Conservation (phyloP, 2,329 filamentous ascomycete species). For the Epichloe gansuensis region DNA sequence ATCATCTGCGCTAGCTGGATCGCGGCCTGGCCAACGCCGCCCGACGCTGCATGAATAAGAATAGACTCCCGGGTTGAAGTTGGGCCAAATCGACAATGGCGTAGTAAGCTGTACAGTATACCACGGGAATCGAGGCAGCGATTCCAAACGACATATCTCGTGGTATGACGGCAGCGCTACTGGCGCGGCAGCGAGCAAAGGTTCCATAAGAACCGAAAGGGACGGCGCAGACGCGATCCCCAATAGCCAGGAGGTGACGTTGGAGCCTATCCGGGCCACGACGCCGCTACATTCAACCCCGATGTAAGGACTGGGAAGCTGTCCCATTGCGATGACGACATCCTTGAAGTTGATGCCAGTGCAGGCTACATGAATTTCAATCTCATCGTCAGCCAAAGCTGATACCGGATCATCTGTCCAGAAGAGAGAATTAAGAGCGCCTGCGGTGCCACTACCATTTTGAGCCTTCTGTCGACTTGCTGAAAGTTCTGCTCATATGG, state of each 20-base stretch:
- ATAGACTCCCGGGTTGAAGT: constrained; percentile 21
- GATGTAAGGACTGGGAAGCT: constrained; percentile 10
- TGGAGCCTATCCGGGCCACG: constrained; percentile 9
- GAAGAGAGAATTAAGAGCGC: constrained; percentile 27
- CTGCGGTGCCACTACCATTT: constrained; percentile 26
- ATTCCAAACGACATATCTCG: constrained; percentile 17
- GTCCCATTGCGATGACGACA: constrained; percentile 13
- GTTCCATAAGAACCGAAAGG: constrained; percentile 18
- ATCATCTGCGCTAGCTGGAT: constrained; percentile 14
- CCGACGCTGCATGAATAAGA: constrained; percentile 19
- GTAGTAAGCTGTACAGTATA: constrained; percentile 10
- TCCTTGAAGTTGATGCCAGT: constrained; percentile 32
- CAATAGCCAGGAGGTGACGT: constrained; percentile 7
- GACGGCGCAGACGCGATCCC: constrained; percentile 14
- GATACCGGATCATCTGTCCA: constrained; percentile 22
- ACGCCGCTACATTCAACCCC: constrained; percentile 14
- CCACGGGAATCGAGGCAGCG: constrained; percentile 13
- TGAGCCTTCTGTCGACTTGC: constrained; percentile 21
- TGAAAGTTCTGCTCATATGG: constrained; percentile 26
- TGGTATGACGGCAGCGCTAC: constrained; percentile 1
- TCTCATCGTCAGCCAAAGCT: constrained; percentile 21
- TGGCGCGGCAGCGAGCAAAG: constrained; percentile 12
- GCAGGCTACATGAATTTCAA: constrained; percentile 31
- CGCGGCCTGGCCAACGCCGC: constrained; percentile 19
- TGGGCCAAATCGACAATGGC: constrained; percentile 9